A percentile compares a stretch with the other conserved stretches of the same genome.
Evolutionary conservation across 495 filamentous ascomycete genomes (phyloP).

Genomic region (Penicillium flavigenum): DNA sequence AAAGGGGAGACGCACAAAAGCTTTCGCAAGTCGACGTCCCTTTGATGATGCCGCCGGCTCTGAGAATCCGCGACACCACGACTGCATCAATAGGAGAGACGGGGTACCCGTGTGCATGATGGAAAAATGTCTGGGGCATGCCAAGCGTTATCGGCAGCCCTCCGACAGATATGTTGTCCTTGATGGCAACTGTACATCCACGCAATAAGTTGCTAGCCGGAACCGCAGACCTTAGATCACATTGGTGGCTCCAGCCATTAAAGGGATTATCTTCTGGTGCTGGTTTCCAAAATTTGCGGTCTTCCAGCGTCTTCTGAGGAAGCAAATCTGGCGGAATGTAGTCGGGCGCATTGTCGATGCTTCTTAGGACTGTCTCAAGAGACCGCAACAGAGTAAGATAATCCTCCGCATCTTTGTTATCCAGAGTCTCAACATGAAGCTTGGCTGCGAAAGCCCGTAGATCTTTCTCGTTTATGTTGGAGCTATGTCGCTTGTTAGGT

Average conservation of each 20-base stretch:
- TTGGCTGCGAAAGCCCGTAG: constrained; percentile 16
- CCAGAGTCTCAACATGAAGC: constrained; percentile 19
- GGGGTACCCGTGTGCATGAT: constrained; percentile 11
- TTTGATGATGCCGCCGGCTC: constrained; percentile 35
- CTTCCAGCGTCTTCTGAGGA: constrained; percentile 18
- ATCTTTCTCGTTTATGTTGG: constrained; percentile 14
- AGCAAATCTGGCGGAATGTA: constrained; percentile 20
- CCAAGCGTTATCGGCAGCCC: constrained; percentile 37
- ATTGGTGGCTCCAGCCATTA: constrained; percentile 40
- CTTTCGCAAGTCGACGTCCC: constrained; percentile 46
- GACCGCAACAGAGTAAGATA: constrained; percentile 33
- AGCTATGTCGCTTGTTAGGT: constrained; percentile 14
- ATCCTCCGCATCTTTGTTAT: constrained; percentile 21
- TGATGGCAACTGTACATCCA: constrained; percentile 34
- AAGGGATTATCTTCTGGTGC: constrained; percentile 30
- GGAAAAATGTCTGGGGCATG: constrained; percentile 23
- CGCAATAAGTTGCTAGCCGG: constrained; percentile 20
- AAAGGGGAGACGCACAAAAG: constrained; percentile 36
- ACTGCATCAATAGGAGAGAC: constrained; percentile 38
- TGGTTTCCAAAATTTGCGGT: constrained; percentile 28
- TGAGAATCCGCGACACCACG: constrained; percentile 41
- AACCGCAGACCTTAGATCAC: constrained; percentile 20
- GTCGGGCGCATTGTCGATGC: constrained; percentile 23
- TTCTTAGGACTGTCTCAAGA: constrained; percentile 23
- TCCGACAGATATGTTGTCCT: constrained; percentile 39